Conservation (phyloP, 2,329 filamentous ascomycete genomes). For the Keithomyces neogunnii region DNA sequence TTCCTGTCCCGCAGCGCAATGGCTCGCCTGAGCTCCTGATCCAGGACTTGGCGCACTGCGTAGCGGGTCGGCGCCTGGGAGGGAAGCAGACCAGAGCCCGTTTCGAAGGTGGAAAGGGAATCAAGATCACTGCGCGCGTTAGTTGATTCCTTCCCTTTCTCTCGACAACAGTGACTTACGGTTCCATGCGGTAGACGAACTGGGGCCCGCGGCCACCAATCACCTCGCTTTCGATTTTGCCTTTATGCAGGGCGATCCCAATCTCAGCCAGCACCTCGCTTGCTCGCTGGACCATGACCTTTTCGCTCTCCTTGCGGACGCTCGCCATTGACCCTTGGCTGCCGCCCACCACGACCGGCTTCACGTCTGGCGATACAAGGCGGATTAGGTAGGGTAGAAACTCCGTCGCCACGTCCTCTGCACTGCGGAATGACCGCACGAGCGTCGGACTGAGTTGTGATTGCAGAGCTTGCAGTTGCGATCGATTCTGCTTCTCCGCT, state of each 20-base stretch:
- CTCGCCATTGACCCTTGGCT: conserved; percentile 64
- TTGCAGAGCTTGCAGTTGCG: conserved; percentile 66
- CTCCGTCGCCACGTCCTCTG: conserved; percentile 69
- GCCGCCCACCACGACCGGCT: conserved; percentile 75
- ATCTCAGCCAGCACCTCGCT: conserved; percentile 77
- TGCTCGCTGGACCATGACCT: conserved; percentile 68
- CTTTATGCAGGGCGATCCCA: conserved; percentile 72
- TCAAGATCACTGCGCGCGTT: conserved; percentile 55
- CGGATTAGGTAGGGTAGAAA: conserved; percentile 77
- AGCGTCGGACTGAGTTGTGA: conserved; percentile 63
- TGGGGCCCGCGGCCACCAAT: conserved; percentile 49
- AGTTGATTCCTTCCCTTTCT: background rate
- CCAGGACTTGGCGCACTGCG: conserved; percentile 85
- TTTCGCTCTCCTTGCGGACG: conserved; percentile 80
- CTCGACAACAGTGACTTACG: conserved; percentile 46
- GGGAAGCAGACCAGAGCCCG: conserved; percentile 42
- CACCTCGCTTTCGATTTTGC: conserved; percentile 65
- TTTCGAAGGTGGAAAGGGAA: conserved; percentile 65
- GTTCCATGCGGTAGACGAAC: conserved; percentile 93
- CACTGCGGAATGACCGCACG: conserved; percentile 68
- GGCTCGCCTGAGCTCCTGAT: conserved; percentile 78
- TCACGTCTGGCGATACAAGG: conserved; percentile 82
- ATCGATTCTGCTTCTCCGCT: conserved; percentile 67
- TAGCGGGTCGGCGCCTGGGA: conserved; percentile 72
- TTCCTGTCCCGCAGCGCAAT: conserved; percentile 57